Conservation (phyloP, 176 grass and related monocot species). For the Alloteropsis semialata region DNA sequence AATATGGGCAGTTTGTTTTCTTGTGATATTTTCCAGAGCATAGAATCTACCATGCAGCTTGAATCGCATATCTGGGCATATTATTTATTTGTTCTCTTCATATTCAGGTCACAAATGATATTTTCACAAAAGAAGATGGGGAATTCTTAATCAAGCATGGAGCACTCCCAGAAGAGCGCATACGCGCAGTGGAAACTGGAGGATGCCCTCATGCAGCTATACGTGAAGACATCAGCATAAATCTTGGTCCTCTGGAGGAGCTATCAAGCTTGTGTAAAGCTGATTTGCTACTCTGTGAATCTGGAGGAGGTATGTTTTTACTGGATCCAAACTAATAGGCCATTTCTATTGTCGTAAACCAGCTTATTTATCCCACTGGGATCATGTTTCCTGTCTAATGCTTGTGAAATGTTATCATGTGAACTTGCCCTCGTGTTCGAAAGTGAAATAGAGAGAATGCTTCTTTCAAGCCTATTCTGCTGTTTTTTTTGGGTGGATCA, state of each 20-base stretch:
- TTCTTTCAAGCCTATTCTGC: not conserved
- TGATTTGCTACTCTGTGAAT: slow-evolving; percentile 97
- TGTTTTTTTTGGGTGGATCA: not conserved
- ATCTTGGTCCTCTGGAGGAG: slow-evolving; percentile 90
- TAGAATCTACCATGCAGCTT: too few relatives aligned
- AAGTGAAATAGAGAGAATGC: not conserved
- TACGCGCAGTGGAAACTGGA: slow-evolving; percentile 88
- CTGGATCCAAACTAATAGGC: not conserved
- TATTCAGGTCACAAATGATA: slow-evolving; percentile 95
- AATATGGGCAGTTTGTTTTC: too few relatives aligned
- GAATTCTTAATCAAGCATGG: slow-evolving; percentile 93
- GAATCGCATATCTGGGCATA: too few relatives aligned
- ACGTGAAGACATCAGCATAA: slow-evolving; percentile 98
- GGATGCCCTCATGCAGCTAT: slow-evolving; percentile 94
- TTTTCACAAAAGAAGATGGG: slow-evolving; percentile 98
- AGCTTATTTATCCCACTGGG: too few relatives aligned
- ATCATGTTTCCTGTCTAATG: not conserved
- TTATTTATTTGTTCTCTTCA: not conserved
- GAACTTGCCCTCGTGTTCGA: not conserved
- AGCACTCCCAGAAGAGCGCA: slow-evolving; percentile 84
- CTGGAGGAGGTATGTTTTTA: slow-evolving; percentile 80
- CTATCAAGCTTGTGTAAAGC: slow-evolving; percentile 79
- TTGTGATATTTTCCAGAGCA: too few relatives aligned
- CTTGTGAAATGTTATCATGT: not conserved
- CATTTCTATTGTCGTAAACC: not conserved